phyloP scores from a whole-genome alignment of 2,329 filamentous ascomycete species.

The Verticillium zaregamsianum region DNA sequence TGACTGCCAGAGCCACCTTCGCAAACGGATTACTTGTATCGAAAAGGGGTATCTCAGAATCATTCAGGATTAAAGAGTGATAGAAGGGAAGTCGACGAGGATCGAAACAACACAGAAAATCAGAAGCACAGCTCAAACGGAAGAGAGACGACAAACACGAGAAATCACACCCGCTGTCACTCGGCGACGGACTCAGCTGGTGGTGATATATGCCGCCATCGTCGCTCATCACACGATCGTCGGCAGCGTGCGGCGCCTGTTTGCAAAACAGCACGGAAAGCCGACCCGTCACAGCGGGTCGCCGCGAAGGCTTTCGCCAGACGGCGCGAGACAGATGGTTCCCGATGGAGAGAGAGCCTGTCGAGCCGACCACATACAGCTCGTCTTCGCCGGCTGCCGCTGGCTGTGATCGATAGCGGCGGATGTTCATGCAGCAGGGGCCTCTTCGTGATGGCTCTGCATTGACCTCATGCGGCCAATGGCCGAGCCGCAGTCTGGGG shows the following conservation, averaged over 20 bases:
- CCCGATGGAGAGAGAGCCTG: not conserved
- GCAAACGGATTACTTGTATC: not conserved
- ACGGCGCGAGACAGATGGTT: not conserved
- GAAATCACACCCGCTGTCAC: not conserved
- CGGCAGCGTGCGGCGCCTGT: not conserved
- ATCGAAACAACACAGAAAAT: not conserved
- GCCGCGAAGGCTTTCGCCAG: not conserved
- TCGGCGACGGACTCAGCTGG: not conserved
- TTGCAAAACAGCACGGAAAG: not conserved
- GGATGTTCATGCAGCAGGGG: not conserved
- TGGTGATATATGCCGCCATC: not conserved
- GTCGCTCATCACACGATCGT: not conserved
- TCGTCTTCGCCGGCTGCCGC: not conserved
- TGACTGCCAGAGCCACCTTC: constrained; percentile 1
- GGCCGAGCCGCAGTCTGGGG: not conserved
- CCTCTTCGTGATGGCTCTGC: not conserved
- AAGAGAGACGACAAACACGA: not conserved
- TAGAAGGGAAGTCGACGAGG: not conserved
- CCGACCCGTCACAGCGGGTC: not conserved
- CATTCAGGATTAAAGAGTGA: not conserved
- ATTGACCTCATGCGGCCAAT: not conserved
- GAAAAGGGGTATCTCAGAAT: not conserved
- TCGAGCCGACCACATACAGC: not conserved
- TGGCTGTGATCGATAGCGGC: not conserved
- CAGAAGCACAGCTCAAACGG: not conserved